Base-by-base conservation (phyloP, 75 land plant species). In the Picea glauca region DNA sequence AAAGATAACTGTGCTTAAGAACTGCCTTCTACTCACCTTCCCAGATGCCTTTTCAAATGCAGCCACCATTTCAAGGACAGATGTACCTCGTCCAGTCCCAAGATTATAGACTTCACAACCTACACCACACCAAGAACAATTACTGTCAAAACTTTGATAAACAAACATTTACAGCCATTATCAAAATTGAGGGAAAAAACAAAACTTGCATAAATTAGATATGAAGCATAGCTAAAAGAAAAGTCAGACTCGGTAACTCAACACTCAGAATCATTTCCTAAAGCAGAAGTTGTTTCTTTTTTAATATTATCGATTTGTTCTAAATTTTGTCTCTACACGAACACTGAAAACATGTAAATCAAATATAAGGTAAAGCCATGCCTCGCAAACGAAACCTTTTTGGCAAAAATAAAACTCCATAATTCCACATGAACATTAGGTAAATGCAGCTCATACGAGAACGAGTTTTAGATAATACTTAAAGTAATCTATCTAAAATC, bases 11-110 rank as follows among this genome's bases (percentile, higher is more conserved):
- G 12, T 40, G 50, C 40, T 43, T 70, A n/a, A n/a, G 9, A 17
- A 40, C 11, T 43, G 13, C 11, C 4, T 70, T 46, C 26, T 43
- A 56, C 32, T 20, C 80, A 94, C 95, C 95, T 94, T 91, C 76
- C 98, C 98, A 76, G 91, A 94, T 35, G 91, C 98, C 63, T 89
- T 89, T 82, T 94, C 95, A 83, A 94, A 94, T 30, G 98, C 95
- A 46, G 91, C 83, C 46, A 94, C 95, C 91, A 94, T 94, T 80
- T 94, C 95, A 76, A 94, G 81, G 0, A 94, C 98, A 15, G 95
- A 87, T 8, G 95, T 93, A 7, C 98, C 98, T 77, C 79, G 84
- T 32, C 98, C 95, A 14, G 98, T 94, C 57, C 98, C 98, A 78
- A 94, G 78, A 79, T 94, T 94, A 80, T 92, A 94, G 2, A 86